Percentiles rank a stretch among this genome's conserved stretches.
Evolutionary conservation across 306 rosid genomes (phyloP).

Genomic region (Prinsepia uniflora): DNA sequence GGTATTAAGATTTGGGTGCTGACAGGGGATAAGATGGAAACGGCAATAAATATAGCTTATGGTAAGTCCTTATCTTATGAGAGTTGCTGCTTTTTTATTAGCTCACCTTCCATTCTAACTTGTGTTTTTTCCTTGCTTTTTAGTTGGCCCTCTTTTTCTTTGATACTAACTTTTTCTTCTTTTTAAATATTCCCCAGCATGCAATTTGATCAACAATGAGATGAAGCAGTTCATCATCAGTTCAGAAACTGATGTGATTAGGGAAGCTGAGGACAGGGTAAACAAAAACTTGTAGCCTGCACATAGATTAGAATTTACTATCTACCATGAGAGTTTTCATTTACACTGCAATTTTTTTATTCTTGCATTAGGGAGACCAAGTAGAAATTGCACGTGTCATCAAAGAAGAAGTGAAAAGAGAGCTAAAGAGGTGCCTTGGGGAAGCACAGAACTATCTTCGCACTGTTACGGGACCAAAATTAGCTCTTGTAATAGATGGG

Average conservation of each 20-base stretch:
- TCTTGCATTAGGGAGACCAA: conserved; percentile 77
- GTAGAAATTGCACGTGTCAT: conserved; percentile 87
- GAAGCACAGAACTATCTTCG: conserved; percentile 63
- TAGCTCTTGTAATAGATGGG: conserved; percentile 94
- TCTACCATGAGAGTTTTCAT: conserved; percentile 4
- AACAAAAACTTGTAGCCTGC: conserved; percentile 16
- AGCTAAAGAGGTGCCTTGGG: conserved; percentile 65
- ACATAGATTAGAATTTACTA: conserved; percentile 7
- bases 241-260: conserved; percentile 90
- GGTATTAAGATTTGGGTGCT: conserved; percentile 97
- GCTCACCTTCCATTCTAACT: neutral
- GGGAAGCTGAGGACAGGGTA: conserved; percentile 92
- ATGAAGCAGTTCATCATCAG: conserved; percentile 89
- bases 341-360: conserved; percentile 14
- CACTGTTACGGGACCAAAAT: conserved; percentile 59
- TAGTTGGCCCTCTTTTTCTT: conserved; percentile 5
- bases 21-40: conserved; percentile 98
- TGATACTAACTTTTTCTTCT: neutral
- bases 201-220: conserved; percentile 82
- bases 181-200: conserved; percentile 52
- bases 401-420: conserved; percentile 71
- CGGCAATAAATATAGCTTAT: conserved; percentile 95
- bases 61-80: conserved; percentile 47
- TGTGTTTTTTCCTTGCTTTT: neutral
- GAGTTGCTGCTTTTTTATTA: conserved; percentile 18